Evolutionary conservation across 495 filamentous ascomycete genomes (phyloP).

Genomic region (Glutinoglossum americanum): DNA sequence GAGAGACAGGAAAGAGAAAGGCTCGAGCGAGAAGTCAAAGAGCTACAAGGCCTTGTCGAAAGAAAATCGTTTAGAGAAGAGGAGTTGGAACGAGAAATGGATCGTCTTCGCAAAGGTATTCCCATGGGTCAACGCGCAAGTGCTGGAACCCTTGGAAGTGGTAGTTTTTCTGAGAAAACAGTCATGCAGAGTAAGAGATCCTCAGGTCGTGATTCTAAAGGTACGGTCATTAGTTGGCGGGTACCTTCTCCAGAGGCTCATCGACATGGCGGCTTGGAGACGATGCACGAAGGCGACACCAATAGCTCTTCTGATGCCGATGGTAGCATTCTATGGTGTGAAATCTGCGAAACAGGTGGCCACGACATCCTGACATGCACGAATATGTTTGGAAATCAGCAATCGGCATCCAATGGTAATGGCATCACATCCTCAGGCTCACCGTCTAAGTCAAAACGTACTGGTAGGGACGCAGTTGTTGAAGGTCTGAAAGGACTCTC

Average conservation of each 20-base stretch:
- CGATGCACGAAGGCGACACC: constrained; percentile 52
- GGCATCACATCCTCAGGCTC: constrained; percentile 13
- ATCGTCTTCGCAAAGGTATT: constrained; percentile 28
- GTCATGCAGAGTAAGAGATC: constrained; percentile 25
- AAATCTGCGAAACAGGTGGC: constrained; percentile 83
- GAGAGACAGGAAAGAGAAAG: constrained; percentile 31
- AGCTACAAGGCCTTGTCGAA: constrained; percentile 47
- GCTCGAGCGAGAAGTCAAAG: constrained; percentile 57
- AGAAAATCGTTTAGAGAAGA: constrained; percentile 59
- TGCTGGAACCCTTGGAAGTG: constrained; percentile 4
- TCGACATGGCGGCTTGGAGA: constrained; percentile 23
- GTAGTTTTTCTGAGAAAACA: constrained; percentile 14
- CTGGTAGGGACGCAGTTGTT: constrained; percentile 24
- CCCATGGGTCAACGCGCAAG: not conserved
- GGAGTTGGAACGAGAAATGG: constrained; percentile 73
- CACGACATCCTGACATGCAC: constrained; percentile 89
- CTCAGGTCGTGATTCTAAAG: constrained; percentile 35
- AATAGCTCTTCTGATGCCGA: constrained; percentile 48
- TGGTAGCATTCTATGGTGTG: constrained; percentile 63
- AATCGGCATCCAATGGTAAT: not conserved
- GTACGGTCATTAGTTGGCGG: constrained; percentile 29
- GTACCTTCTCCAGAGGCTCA: constrained; percentile 5
- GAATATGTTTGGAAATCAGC: constrained; percentile 42
- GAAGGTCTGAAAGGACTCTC: constrained; percentile 24
- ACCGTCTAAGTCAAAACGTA: constrained; percentile 11